Evolutionary conservation across 345 rosid species (phyloP), one percentile per base, ranked within the genome.

Genomic region (Sisymbrium altissimum): DNA sequence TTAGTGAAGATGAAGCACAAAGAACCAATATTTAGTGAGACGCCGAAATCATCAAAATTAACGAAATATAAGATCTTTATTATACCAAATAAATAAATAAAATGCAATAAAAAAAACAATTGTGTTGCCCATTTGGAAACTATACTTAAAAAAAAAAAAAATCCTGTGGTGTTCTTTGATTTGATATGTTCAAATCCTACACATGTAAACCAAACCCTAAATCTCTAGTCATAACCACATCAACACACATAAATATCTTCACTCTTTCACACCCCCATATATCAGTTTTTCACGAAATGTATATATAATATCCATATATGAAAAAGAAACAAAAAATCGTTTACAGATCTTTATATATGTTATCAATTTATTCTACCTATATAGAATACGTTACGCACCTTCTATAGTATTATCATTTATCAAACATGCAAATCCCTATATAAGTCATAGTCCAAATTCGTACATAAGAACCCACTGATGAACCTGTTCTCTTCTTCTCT

Each of bases 371-470:
- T 45, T 64, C 27, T 66, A 58, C 23, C 65, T 63, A 62, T 62
- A 63, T 76, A 62, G 64, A 56, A 25, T 35, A 68, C 56, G n/a
- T 75, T 61, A 21, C 68, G 29, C 73, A 68, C 59, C 52, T 53
- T 27, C 32, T 68, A 52, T 50, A 29, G 30, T 9, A 18, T 67
- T 50, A 61, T 64, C 60, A 27, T 70, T 84, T 79, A 60, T 86
- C 85, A 83, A 87, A 88, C 81, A 87, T 66, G 85, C 85, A 84
- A 68, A 85, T 83, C 79, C 85, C 85, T 78, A 83, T 50, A 66
- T 58, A 68, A 40, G 38, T 82, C 87, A 75, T 82, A 79, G 17
- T 83, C 92, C 58, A 82, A 78, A 74, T 78, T 77, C 33, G 88
- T 57, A 70, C 74, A 81, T 64, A 82, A 87, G 61, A 87, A 80